phyloP scores from a whole-genome alignment of 2,329 filamentous ascomycete genomes.

The Helotiales sp. region DNA sequence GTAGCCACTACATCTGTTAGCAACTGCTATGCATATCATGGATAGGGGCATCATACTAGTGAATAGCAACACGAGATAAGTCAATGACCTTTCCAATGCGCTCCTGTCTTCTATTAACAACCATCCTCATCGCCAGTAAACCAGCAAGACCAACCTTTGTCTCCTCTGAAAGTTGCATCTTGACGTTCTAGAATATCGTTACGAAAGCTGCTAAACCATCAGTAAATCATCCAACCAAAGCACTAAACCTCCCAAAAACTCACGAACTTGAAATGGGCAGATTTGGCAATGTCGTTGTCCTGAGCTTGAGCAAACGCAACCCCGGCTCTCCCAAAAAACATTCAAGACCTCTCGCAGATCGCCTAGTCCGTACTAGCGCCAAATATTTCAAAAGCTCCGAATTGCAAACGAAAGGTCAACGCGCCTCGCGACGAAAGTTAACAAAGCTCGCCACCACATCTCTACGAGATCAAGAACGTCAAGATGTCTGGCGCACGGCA shows the following conservation, averaged over 20 bases:
- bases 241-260: background rate
- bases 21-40: slow-evolving; percentile 7
- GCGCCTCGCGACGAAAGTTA: slow-evolving; percentile 29
- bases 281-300: slow-evolving; percentile 12
- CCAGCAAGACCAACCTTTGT: slow-evolving; percentile 72
- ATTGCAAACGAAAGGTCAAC: slow-evolving; percentile 12
- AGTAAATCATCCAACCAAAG: slow-evolving; percentile 8
- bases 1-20: slow-evolving; percentile 74
- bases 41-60: slow-evolving; percentile 73
- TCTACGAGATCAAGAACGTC: slow-evolving; percentile 6
- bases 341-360: slow-evolving; percentile 23
- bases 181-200: slow-evolving; percentile 27
- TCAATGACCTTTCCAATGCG: slow-evolving; percentile 97
- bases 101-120: slow-evolving; percentile 65
- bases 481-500: slow-evolving; percentile 61
- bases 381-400: slow-evolving; percentile 21
- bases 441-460: slow-evolving; percentile 14
- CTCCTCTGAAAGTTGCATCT: slow-evolving; percentile 80
- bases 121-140: background rate
- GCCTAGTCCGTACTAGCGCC: slow-evolving; percentile 25
- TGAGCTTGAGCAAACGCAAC: slow-evolving; percentile 11
- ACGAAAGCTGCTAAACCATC: slow-evolving; percentile 24
- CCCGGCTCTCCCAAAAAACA: slow-evolving; percentile 23
- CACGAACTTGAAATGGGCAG: slow-evolving; percentile 14
- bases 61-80: slow-evolving; percentile 88